Evolutionary conservation across 768 basidiomycete species (phyloP).

Genomic region (Exsudoporus frostii): DNA sequence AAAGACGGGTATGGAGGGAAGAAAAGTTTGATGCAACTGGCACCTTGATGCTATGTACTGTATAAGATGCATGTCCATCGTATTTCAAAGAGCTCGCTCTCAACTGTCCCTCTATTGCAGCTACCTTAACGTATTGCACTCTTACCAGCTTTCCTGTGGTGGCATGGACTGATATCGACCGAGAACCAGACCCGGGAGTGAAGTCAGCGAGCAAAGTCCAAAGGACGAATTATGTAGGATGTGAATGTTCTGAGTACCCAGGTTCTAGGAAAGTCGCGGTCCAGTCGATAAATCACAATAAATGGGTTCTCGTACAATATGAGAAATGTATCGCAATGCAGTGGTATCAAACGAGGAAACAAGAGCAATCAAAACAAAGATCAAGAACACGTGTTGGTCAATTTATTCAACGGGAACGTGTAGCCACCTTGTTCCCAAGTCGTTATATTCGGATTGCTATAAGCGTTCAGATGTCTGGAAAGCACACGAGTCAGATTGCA

Average conservation of each 20-base stretch:
- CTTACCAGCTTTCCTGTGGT: not conserved
- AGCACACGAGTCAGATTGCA: conserved; percentile 6
- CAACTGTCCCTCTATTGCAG: conserved; percentile 4
- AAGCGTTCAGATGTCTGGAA: conserved; percentile 47
- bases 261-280: conserved; percentile 9
- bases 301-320: conserved; percentile 26
- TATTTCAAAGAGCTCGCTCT: not conserved
- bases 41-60: not conserved
- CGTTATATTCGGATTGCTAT: conserved; percentile 79
- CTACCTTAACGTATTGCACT: conserved; percentile 1
- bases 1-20: not conserved
- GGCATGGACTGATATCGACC: conserved; percentile 6
- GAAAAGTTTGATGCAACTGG: not conserved
- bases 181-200: not conserved
- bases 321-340: conserved; percentile 16
- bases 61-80: not conserved
- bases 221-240: conserved; percentile 11
- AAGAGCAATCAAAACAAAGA: conserved; percentile 4
- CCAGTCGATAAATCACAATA: conserved; percentile 26
- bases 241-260: conserved; percentile 5
- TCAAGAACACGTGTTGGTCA: conserved; percentile 24
- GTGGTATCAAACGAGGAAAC: conserved; percentile 12
- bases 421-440: conserved; percentile 80
- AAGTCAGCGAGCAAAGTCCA: not conserved
- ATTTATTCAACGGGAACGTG: conserved; percentile 66